A percentile compares a stretch with the other conserved stretches of the same genome.
phyloP scores from a whole-genome alignment of 2,329 filamentous ascomycete species.

The Alternaria arbusti region DNA sequence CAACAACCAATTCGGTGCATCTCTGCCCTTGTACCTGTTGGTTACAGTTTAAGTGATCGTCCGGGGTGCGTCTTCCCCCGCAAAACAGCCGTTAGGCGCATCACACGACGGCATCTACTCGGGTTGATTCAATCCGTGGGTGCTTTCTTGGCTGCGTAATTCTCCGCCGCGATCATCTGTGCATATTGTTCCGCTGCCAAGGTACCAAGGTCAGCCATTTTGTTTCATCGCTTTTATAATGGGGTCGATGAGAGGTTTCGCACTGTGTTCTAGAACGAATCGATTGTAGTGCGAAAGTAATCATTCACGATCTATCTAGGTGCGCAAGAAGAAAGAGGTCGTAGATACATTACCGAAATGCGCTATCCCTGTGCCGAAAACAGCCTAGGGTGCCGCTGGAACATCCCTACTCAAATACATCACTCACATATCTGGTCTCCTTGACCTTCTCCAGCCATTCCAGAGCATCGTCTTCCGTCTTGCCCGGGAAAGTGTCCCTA shows the following conservation, averaged over 20 bases:
- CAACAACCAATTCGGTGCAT: neutral
- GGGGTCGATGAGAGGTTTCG: neutral
- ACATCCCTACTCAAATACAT: slow-evolving; percentile 7
- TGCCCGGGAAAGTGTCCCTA: neutral
- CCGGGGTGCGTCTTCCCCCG: neutral
- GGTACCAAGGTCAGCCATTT: neutral
- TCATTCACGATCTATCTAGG: neutral
- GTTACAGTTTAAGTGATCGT: neutral
- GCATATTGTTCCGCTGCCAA: slow-evolving; percentile 2
- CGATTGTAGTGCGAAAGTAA: neutral
- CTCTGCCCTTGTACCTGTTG: neutral
- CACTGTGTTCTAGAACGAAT: neutral
- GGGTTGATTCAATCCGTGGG: neutral
- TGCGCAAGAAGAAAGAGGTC: neutral
- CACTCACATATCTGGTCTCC: slow-evolving; percentile 11
- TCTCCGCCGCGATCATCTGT: slow-evolving; percentile 2
- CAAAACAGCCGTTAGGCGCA: neutral
- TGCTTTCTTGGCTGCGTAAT: neutral
- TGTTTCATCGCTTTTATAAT: neutral
- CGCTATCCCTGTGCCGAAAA: neutral
- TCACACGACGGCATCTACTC: neutral
- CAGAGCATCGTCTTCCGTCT: slow-evolving; percentile 6
- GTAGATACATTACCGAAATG: neutral
- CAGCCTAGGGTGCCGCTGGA: neutral
- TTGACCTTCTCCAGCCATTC: slow-evolving; percentile 6